These are phyloP conservation scores for Starmerella asiatica DNA, from an alignment of 805 yeast genomes.

Conservation along the genomic window DNA sequence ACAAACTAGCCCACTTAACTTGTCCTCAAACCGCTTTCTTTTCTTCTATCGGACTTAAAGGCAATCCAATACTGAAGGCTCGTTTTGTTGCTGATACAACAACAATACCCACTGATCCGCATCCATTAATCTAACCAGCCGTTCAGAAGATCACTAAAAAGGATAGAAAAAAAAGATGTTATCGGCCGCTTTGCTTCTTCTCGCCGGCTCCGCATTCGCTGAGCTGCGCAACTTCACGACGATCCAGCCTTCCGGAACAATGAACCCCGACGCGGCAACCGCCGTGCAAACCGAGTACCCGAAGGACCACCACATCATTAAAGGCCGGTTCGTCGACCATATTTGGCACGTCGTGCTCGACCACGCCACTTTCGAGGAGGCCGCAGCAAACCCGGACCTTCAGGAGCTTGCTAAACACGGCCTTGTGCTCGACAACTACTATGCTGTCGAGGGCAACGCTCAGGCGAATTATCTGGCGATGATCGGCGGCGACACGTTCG, in stretches of 20 bases:
- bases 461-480: constrained; percentile 42
- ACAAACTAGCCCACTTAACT: no score
- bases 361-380: constrained; percentile 40
- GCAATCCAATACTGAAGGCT: no score
- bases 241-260: constrained; percentile 22
- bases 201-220: constrained; percentile 20
- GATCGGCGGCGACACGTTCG: constrained; percentile 40
- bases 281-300: constrained; percentile 25
- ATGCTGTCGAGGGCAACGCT: constrained; percentile 41
- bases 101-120: no score
- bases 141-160: no score
- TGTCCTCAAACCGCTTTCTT: no score
- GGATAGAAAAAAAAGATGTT: constrained; percentile 8
- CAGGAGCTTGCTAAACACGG: constrained; percentile 34
- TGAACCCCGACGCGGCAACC: constrained; percentile 23
- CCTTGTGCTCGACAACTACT: constrained; percentile 37
- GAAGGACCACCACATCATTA: constrained; percentile 22
- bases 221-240: constrained; percentile 22
- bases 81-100: no score
- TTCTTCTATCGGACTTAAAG: no score
- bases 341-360: constrained; percentile 36
- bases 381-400: constrained; percentile 34
- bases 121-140: no score
- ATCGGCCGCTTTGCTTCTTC: constrained; percentile 14
- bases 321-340: constrained; percentile 24